These are phyloP conservation scores for Avena eriantha DNA, from an alignment of 176 grass and related monocot genomes.

Conservation along the genomic window DNA sequence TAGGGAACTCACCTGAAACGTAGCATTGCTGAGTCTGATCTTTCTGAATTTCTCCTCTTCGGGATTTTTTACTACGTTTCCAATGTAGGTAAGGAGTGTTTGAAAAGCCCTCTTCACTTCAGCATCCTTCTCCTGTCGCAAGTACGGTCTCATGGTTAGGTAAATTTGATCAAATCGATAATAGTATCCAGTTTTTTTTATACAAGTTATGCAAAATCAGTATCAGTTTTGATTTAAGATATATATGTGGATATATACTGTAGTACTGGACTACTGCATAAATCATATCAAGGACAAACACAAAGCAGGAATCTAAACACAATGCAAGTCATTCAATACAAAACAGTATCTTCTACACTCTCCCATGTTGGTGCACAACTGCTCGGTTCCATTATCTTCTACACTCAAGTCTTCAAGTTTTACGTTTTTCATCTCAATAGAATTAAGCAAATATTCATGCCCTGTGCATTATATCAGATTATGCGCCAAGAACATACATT, in stretches of 20 bases:
- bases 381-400: background rate
- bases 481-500: background rate
- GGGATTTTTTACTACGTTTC: constrained; percentile 80
- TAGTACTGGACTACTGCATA: background rate
- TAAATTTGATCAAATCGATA: background rate
- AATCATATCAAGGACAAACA: background rate
- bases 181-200: background rate
- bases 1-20: constrained; percentile 73
- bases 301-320: background rate
- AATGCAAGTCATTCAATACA: background rate
- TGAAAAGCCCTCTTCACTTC: constrained; percentile 93
- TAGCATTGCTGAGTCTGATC: constrained; percentile 79
- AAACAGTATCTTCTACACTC: no score
- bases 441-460: background rate
- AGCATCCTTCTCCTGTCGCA: constrained; percentile 73
- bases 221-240: background rate
- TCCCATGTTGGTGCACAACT: background rate
- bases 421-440: background rate
- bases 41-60: constrained; percentile 97
- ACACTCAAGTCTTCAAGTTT: background rate
- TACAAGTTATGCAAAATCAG: background rate
- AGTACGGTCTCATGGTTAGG: background rate
- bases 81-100: constrained; percentile 84
- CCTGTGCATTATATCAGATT: background rate
- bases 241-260: background rate